Percentiles rank a stretch among this genome's conserved stretches.
Evolutionary conservation across 805 yeast genomes (phyloP).

Genomic region (Ogataea neopini): DNA sequence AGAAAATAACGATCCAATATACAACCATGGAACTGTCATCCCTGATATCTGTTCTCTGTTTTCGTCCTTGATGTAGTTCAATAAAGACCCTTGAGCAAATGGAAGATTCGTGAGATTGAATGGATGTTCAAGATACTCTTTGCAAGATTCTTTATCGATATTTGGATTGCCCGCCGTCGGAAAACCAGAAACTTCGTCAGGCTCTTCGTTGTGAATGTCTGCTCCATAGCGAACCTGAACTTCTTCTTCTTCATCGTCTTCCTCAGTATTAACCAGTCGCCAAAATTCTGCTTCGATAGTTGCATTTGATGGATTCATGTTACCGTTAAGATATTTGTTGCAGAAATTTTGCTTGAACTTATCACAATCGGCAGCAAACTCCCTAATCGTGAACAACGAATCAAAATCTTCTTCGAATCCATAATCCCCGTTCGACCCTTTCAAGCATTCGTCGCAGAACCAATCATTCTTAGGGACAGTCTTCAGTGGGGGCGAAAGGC

Average conservation of each 20-base stretch:
- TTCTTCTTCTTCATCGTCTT: constrained; percentile 34
- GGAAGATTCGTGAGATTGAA: constrained; percentile 80
- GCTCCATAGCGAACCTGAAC: constrained; percentile 80
- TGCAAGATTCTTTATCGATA: constrained; percentile 15
- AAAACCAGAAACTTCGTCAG: constrained; percentile 74
- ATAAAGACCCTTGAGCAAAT: constrained; percentile 64
- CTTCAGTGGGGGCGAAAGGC: constrained; percentile 59
- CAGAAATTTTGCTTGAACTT: constrained; percentile 49
- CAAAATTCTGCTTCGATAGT: constrained; percentile 68
- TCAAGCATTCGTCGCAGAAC: constrained; percentile 83
- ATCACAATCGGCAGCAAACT: constrained; percentile 59
- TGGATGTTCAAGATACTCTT: constrained; percentile 55
- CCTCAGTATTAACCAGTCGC: constrained; percentile 39
- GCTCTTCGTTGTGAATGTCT: constrained; percentile 67
- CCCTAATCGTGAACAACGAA: constrained; percentile 46
- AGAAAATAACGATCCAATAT: constrained; percentile 84
- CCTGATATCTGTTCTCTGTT: constrained; percentile 68
- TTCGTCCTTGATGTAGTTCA: constrained; percentile 53
- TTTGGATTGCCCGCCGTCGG: constrained; percentile 47
- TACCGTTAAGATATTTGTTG: constrained; percentile 31
- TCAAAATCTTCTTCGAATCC: constrained; percentile 74
- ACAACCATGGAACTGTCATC: constrained; percentile 95
- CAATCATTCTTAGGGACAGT: constrained; percentile 61
- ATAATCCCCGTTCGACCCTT: constrained; percentile 78
- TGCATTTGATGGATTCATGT: constrained; percentile 40